Evolutionary conservation across 2,329 filamentous ascomycete species (phyloP), one percentile per base, ranked within the genome.

Genomic region (Dactylellina haptotyla): DNA sequence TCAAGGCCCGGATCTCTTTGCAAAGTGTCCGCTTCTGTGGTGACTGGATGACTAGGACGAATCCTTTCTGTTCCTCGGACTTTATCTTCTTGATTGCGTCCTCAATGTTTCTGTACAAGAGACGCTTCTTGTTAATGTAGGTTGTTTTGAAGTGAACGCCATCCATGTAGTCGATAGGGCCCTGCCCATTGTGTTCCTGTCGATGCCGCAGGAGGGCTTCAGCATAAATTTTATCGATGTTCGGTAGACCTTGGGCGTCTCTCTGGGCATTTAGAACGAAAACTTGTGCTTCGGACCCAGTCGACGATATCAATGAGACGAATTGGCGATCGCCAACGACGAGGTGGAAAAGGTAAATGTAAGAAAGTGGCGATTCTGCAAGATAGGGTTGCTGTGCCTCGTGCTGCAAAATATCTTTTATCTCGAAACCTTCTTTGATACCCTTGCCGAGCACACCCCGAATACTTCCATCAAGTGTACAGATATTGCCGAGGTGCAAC

Each of bases 271-370:
- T 93, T 37, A 97, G 85, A n/a, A 97, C 90, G 56, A 98, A 85
- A 56, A 99, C 87, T 78, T 97, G 88, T 0, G 93, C 95, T 77
- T 95, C 88, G 10, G 88, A 86, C 75, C 87, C 89, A 0, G 87
- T 87, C 0, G 92, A 94, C 0, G 94, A 98, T 81, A 99, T 97
- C 3, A 99, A 81, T 0, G 92, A 93, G 80, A 97, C 98, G 57
- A 99, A 89, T 79, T 99, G 93, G 34, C 92, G 87, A 67, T 99
- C 94, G 2, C 93, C 93, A 10, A 93, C 89, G 46, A 90, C 89
- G 78, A 99, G 90, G 81, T 99, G 95, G 66, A 97, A 97, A 26
- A 99, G 84, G 79, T 95, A 97, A 61, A 98, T 85, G 79, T 96
- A 99, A 18, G 89, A 89, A 79, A 98, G 84, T 0, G 87, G 85